phyloP scores from a whole-genome alignment of 352 stramenopile genomes.

The Globisporangium acanthophoron region DNA sequence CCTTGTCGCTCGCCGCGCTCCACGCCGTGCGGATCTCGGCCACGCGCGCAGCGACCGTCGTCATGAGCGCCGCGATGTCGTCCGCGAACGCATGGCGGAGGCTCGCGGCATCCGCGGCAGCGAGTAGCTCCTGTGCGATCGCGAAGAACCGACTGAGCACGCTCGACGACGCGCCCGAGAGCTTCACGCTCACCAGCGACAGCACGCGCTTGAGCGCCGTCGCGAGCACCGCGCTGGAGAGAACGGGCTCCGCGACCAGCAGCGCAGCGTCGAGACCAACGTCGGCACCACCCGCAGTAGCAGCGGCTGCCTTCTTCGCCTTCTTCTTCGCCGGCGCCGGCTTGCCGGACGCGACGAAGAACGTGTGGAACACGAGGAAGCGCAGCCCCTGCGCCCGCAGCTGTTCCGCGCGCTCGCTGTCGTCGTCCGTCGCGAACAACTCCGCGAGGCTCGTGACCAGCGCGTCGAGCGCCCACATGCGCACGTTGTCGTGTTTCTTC shows the following conservation, averaged over 20 bases:
- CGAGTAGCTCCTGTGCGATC: constrained; percentile 33
- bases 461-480: constrained; percentile 69
- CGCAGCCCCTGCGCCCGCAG: constrained; percentile 40
- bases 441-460: constrained; percentile 46
- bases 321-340: constrained; percentile 38
- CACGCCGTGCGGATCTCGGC: constrained; percentile 23
- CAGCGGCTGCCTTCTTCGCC: constrained; percentile 35
- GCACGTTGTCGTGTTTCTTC: constrained; percentile 56
- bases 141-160: constrained; percentile 46
- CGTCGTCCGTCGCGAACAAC: constrained; percentile 20
- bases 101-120: constrained; percentile 11
- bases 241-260: constrained; percentile 23
- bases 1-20: constrained; percentile 7
- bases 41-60: constrained; percentile 29
- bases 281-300: constrained; percentile 21
- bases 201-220: constrained; percentile 63
- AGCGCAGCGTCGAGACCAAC: constrained; percentile 15
- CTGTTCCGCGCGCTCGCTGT: constrained; percentile 11
- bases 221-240: constrained; percentile 39
- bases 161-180: constrained; percentile 32
- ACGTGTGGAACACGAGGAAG: constrained; percentile 69
- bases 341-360: constrained; percentile 36
- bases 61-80: constrained; percentile 25
- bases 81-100: constrained; percentile 40
- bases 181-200: constrained; percentile 50